A percentile compares a stretch with the other conserved stretches of the same genome.
These are phyloP conservation scores for Geoglossum cookeanum DNA, from an alignment of 2,329 filamentous ascomycete species.

Conservation along the genomic window DNA sequence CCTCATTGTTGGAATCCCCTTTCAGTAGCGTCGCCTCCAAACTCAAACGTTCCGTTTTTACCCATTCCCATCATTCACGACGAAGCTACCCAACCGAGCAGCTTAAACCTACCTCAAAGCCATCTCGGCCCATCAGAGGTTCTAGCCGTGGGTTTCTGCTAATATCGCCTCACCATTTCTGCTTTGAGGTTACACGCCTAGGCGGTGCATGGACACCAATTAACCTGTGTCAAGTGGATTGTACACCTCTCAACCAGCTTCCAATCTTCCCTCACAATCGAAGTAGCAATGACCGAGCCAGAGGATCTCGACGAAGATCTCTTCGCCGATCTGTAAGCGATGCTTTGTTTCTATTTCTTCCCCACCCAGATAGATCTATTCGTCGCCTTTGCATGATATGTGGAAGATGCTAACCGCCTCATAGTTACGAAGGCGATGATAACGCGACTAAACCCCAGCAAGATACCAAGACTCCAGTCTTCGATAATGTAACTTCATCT, in stretches of 20 bases:
- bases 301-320: constrained; percentile 85
- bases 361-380: neutral
- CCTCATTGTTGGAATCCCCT: neutral
- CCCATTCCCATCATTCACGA: neutral
- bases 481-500: neutral
- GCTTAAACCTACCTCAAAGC: neutral
- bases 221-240: neutral
- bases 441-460: constrained; percentile 6
- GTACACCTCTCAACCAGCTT: neutral
- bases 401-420: neutral
- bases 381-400: constrained; percentile 4
- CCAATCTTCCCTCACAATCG: neutral
- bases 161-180: neutral
- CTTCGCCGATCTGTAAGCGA: constrained; percentile 77
- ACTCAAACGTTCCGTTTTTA: neutral
- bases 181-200: neutral
- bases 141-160: neutral
- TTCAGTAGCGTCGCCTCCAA: neutral
- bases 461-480: neutral
- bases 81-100: neutral
- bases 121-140: neutral
- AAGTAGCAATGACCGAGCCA: constrained; percentile 46
- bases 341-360: neutral
- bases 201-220: neutral
- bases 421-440: constrained; percentile 15